These are phyloP conservation scores for Erysiphe pulchra DNA, from an alignment of 2,329 filamentous ascomycete species.

Conservation along the genomic window DNA sequence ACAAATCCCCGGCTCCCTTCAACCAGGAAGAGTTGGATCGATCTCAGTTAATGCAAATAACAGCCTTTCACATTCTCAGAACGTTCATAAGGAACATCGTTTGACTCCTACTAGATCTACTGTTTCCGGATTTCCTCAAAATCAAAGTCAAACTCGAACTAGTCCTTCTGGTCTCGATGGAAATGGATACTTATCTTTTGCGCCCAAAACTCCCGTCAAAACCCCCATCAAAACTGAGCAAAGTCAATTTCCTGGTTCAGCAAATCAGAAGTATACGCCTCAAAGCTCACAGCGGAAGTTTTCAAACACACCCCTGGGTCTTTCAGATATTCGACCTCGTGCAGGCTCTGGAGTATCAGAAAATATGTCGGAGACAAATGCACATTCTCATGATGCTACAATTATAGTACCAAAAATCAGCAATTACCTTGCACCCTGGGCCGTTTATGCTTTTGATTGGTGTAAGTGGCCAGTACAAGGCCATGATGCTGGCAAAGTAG, in stretches of 20 bases:
- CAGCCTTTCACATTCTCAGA: constrained; percentile 28
- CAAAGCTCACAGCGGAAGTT: constrained; percentile 33
- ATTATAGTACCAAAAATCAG: constrained; percentile 47
- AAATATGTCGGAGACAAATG: constrained; percentile 30
- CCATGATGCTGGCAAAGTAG: constrained; percentile 70
- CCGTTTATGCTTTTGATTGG: constrained; percentile 94
- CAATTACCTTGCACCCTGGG: constrained; percentile 86
- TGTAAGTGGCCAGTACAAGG: constrained; percentile 84
- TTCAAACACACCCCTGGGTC: constrained; percentile 68
- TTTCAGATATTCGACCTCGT: constrained; percentile 74
- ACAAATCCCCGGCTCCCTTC: constrained; percentile 31
- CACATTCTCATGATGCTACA: constrained; percentile 37
- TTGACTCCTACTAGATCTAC: constrained; percentile 39
- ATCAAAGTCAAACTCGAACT: constrained; percentile 46
- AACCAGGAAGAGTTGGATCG: constrained; percentile 28
- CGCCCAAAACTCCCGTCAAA: constrained; percentile 27
- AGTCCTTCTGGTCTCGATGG: constrained; percentile 41
- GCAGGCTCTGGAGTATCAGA: constrained; percentile 63
- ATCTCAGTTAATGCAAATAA: constrained; percentile 28
- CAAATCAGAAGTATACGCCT: constrained; percentile 27
- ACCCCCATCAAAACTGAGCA: constrained; percentile 23
- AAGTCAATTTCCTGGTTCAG: constrained; percentile 34
- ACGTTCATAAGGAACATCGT: constrained; percentile 28
- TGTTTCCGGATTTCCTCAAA: constrained; percentile 36
- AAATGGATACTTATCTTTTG: constrained; percentile 27